Base-by-base conservation (phyloP, 495 filamentous ascomycete genomes). In the Penicillium tannophilum region DNA sequence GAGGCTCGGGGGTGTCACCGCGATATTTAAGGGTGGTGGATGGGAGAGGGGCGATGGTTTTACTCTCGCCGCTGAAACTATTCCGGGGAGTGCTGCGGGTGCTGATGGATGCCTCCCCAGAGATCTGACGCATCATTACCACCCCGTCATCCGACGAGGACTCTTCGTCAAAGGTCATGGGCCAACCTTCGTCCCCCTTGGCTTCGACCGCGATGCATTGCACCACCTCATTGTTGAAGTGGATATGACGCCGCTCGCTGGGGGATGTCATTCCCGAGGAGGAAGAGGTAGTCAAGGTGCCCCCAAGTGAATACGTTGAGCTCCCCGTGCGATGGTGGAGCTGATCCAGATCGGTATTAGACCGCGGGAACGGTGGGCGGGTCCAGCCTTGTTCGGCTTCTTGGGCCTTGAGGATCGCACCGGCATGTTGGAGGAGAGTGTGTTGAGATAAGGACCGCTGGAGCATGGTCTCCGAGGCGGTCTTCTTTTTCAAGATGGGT, bases 401-500 rank as follows among this genome's bases (percentile, higher is more conserved):
- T 64, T 98, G 93, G 39, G 94, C 93, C 68, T 96, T 89, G 16
- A 97, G 86, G 43, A 92, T 90, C 49, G 92, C 94, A 0, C 94
- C 90, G 2, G 94, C 94, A 73, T 98, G 93, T 73, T 96, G 92
- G 26, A 98, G 76, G 1, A 98, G 85, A 1, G 92, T 96, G 5
- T 95, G 93, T 6, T 92, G 85, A 4, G 94, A 97, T 5, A 97
- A 71, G 1, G 94, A 98, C 54, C 86, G 83, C 72, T 97, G 94
- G 3, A 98, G 82, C 83, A 98, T 97, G 30, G 94, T 78, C 72
- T 98, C 94, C 1, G 94, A 98, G 73, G 96, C 91, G 66, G 89
- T 96, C 52, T 93, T 85, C 78, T 97, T 98, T 72, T 98, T 98
- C 44, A 98, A 65, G 51, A 98, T 98, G 0, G 94, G 92, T 72